These are phyloP conservation scores for Epithele typhae DNA, from an alignment of 768 basidiomycete genomes.

Conservation along the genomic window DNA sequence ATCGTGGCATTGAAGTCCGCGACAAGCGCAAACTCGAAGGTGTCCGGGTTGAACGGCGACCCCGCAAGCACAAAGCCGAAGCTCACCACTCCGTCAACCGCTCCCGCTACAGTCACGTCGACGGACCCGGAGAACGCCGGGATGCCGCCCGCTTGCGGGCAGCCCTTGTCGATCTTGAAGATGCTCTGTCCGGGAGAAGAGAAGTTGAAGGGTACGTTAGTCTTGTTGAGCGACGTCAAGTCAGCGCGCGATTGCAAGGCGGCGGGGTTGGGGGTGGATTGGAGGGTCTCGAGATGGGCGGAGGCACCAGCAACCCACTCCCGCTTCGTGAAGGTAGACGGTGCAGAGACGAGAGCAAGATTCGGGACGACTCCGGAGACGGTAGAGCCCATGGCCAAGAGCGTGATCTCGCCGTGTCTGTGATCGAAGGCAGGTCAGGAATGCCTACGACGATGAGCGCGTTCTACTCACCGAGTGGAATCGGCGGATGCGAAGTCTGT, in stretches of 20 bases:
- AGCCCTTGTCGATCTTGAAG: slow-evolving; percentile 14
- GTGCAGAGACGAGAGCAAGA: neutral
- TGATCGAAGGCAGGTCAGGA: neutral
- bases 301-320: slow-evolving; percentile 2
- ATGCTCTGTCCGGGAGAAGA: slow-evolving; percentile 12
- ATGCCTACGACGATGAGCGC: no score
- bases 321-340: no score
- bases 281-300: neutral
- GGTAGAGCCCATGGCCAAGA: slow-evolving; percentile 3
- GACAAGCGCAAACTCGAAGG: slow-evolving; percentile 23
- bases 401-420: neutral
- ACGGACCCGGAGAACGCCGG: slow-evolving; percentile 15
- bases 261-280: slow-evolving; percentile 5
- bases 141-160: slow-evolving; percentile 12
- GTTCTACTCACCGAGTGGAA: neutral
- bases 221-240: slow-evolving; percentile 5
- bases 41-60: slow-evolving; percentile 34
- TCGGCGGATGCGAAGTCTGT: slow-evolving; percentile 30
- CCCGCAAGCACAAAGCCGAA: slow-evolving; percentile 39
- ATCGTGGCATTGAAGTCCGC: slow-evolving; percentile 35
- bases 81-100: slow-evolving; percentile 28
- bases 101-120: slow-evolving; percentile 22
- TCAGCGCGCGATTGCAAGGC: neutral
- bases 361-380: slow-evolving; percentile 6
- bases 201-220: slow-evolving; percentile 13